Conservation (phyloP, 1,284 basidiomycete species). For the Ustilago xerochloae region DNA sequence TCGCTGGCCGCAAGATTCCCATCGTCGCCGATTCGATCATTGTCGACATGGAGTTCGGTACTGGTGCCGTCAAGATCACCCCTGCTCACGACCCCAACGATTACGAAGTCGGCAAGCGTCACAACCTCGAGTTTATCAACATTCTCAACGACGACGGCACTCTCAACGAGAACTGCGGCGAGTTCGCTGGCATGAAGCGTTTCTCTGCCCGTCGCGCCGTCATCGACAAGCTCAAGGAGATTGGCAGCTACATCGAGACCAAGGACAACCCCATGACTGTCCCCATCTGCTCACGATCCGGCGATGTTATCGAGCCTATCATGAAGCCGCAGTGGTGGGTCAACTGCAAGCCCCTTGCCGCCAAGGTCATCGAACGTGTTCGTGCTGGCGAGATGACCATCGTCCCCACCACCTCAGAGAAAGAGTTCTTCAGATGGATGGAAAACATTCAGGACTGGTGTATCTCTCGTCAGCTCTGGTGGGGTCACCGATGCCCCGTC, state of each 20-base stretch:
- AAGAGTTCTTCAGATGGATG: slow-evolving; percentile 97
- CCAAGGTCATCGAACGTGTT: slow-evolving; percentile 77
- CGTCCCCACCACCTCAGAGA: slow-evolving; percentile 84
- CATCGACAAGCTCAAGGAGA: slow-evolving; percentile 84
- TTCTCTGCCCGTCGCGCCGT: slow-evolving; percentile 92
- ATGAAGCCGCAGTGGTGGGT: slow-evolving; percentile 99
- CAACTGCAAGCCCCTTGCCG: slow-evolving; percentile 88
- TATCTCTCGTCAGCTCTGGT: slow-evolving; percentile 98
- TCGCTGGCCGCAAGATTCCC: slow-evolving; percentile 81
- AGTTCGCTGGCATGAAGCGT: slow-evolving; percentile 80
- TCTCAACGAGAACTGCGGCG: slow-evolving; percentile 88
- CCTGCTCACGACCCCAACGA: slow-evolving; percentile 99
- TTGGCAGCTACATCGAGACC: slow-evolving; percentile 86
- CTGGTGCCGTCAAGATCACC: slow-evolving; percentile 98
- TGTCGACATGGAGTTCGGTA: slow-evolving; percentile 97
- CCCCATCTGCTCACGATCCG: slow-evolving; percentile 70
- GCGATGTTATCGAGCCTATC: slow-evolving; percentile 93
- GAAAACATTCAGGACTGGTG: slow-evolving; percentile 99
- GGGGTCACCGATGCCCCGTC: slow-evolving; percentile 96
- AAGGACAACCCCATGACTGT: slow-evolving; percentile 75
- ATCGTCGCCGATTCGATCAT: slow-evolving; percentile 86
- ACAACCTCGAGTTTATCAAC: slow-evolving; percentile 92
- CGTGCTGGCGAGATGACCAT: slow-evolving; percentile 74
- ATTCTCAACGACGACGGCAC: slow-evolving; percentile 98
- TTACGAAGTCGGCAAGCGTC: slow-evolving; percentile 91